Conservation (phyloP, 208 protist genomes). For the Trypanosoma cruzi region DNA sequence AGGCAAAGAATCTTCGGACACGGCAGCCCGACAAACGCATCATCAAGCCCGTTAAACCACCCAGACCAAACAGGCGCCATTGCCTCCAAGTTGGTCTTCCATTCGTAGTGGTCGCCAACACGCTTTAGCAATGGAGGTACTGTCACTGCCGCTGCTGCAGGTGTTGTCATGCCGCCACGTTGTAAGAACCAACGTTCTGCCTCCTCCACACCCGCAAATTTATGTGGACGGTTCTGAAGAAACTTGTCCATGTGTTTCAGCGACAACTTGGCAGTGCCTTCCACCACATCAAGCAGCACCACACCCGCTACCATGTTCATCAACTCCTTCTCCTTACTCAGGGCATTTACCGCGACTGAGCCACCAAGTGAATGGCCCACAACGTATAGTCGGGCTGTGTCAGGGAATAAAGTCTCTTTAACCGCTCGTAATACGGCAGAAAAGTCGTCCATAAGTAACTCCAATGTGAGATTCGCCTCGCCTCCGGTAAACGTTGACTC, state of each 20-base stretch:
- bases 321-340: slow-evolving; percentile 33
- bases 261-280: slow-evolving; percentile 86
- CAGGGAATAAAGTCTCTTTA: slow-evolving; percentile 38
- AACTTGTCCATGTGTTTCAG: slow-evolving; percentile 84
- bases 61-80: slow-evolving; percentile 73
- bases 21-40: slow-evolving; percentile 74
- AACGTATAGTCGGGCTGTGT: slow-evolving; percentile 53
- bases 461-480: slow-evolving; percentile 66
- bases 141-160: slow-evolving; percentile 58
- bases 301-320: slow-evolving; percentile 52
- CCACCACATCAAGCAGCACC: slow-evolving; percentile 90
- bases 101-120: slow-evolving; percentile 47
- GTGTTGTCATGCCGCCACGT: slow-evolving; percentile 71
- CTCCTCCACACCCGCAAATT: slow-evolving; percentile 60
- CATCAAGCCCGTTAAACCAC: slow-evolving; percentile 91
- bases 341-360: slow-evolving; percentile 57
- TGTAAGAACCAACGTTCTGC: slow-evolving; percentile 83
- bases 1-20: slow-evolving; percentile 90
- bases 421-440: slow-evolving; percentile 41
- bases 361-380: slow-evolving; percentile 91
- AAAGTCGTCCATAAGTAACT: slow-evolving; percentile 74
- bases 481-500: slow-evolving; percentile 63
- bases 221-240: slow-evolving; percentile 62
- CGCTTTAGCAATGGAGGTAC: slow-evolving; percentile 76
- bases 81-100: slow-evolving; percentile 72